Conservation (phyloP, 495 filamentous ascomycete species). For the Xylaria curta region DNA sequence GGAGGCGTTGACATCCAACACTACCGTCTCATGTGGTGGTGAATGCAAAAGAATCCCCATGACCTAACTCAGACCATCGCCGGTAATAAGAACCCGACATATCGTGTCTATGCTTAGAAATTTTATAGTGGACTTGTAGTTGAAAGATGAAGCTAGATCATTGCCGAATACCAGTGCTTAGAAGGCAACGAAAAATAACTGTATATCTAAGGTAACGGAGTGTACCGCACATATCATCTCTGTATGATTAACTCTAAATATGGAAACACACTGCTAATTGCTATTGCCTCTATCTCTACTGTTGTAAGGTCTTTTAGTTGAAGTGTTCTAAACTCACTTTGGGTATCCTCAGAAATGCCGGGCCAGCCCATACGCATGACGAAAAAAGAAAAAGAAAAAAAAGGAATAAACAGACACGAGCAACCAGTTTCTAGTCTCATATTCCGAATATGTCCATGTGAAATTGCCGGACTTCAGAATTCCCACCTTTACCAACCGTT, state of each 20-base stretch:
- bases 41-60: not conserved
- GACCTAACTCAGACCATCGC: not conserved
- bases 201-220: not conserved
- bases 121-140: not conserved
- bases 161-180: not conserved
- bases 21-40: not conserved
- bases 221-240: not conserved
- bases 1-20: not conserved
- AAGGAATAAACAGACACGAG: not conserved
- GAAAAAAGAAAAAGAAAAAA: not conserved
- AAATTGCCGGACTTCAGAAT: constrained; percentile 38
- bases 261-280: not conserved
- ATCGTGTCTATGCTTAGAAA: not conserved
- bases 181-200: not conserved
- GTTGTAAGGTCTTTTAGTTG: not conserved
- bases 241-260: not conserved
- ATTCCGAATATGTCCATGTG: constrained; percentile 36
- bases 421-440: constrained; percentile 4
- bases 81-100: not conserved
- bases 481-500: constrained; percentile 35
- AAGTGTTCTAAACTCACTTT: not conserved
- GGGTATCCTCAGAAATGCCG: not conserved
- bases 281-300: not conserved
- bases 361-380: not conserved
- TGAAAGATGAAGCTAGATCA: not conserved